Evolutionary conservation across 106 monocot species (phyloP).

Genomic region (Apostasia ramifera): DNA sequence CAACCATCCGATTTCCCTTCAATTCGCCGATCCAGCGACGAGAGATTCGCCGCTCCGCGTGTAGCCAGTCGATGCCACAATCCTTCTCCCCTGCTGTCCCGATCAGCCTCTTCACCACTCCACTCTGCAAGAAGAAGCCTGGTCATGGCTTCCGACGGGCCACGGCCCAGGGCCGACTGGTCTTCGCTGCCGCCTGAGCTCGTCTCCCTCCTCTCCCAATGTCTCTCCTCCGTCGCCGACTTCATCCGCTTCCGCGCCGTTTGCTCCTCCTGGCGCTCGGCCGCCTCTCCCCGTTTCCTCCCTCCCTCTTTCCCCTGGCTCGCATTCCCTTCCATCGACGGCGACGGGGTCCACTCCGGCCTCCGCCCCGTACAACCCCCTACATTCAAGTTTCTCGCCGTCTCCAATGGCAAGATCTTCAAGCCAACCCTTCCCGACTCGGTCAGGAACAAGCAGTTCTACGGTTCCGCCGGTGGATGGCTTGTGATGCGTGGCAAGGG

Average conservation of each 20-base stretch:
- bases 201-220: not conserved
- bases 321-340: not conserved
- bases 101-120: too few species aligned
- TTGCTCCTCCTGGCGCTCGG: conserved; percentile 11
- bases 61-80: too few species aligned
- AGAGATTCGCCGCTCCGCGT: too few species aligned
- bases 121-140: too few species aligned
- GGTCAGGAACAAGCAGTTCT: not conserved
- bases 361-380: not conserved
- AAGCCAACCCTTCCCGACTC: not conserved
- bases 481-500: not conserved
- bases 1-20: too few species aligned
- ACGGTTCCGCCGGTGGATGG: conserved; percentile 2
- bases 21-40: too few species aligned
- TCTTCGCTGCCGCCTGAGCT: not conserved
- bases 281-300: conserved; percentile 1
- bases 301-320: not conserved
- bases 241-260: conserved; percentile 7
- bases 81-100: too few species aligned
- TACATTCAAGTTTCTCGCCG: not conserved
- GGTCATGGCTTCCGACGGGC: too few species aligned
- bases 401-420: not conserved
- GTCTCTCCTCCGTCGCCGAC: conserved; percentile 1
- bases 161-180: not conserved
- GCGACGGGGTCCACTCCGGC: not conserved